Percentiles rank a stretch among this genome's conserved stretches.
Conservation (phyloP, 352 stramenopile species). For the Globisporangium radiosum region DNA sequence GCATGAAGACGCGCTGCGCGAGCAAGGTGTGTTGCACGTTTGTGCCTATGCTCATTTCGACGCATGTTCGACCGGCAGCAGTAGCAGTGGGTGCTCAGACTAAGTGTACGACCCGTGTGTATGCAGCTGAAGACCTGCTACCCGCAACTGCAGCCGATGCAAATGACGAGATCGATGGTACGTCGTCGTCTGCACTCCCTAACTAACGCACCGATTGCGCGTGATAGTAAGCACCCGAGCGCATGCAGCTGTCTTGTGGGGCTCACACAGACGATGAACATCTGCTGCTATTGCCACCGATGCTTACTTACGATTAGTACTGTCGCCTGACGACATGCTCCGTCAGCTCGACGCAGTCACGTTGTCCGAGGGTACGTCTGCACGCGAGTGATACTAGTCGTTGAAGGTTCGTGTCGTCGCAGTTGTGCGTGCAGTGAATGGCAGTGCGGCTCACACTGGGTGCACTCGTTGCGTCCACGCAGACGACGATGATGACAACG, state of each 20-base stretch:
- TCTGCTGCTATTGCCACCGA: background rate
- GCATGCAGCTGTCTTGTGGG: too few relatives aligned
- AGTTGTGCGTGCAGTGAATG: too few relatives aligned
- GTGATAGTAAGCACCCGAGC: too few relatives aligned
- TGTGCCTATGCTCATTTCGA: too few relatives aligned
- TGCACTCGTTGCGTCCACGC: background rate
- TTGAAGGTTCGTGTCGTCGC: too few relatives aligned
- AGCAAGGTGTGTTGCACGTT: slow-evolving; percentile 1
- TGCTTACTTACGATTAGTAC: background rate
- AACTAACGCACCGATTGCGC: too few relatives aligned
- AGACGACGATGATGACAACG: slow-evolving; percentile 8
- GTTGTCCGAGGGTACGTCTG: background rate
- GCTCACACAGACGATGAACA: background rate
- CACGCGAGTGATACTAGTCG: background rate
- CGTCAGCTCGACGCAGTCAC: slow-evolving; percentile 26
- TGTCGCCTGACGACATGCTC: slow-evolving; percentile 26
- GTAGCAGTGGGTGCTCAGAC: background rate
- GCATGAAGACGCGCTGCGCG: slow-evolving; percentile 2
- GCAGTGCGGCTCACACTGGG: background rate
- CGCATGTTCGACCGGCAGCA: too few relatives aligned
- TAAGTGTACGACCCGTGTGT: background rate
- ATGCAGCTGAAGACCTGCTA: background rate
- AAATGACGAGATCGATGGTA: slow-evolving; percentile 1
- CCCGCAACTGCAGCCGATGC: background rate
- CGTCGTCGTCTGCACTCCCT: background rate